These are phyloP conservation scores for Tranzscheliella williamsii DNA, from an alignment of 1,284 basidiomycete genomes.

Conservation along the genomic window DNA sequence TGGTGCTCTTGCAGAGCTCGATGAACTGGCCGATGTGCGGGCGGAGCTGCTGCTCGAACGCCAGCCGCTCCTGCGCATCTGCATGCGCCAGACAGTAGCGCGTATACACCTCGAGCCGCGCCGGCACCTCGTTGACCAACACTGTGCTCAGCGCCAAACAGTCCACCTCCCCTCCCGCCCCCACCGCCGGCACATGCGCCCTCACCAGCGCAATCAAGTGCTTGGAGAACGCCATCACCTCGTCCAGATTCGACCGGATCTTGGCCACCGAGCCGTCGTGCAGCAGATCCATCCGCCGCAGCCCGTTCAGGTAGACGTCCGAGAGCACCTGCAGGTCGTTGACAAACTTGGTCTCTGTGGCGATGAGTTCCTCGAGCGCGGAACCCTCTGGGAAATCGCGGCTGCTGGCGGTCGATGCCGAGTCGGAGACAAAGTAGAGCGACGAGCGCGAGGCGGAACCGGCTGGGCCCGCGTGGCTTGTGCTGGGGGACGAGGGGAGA, in stretches of 20 bases:
- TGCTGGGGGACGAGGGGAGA: too few relatives aligned
- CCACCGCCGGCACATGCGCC: background rate
- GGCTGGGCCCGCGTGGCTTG: too few relatives aligned
- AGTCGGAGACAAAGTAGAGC: background rate
- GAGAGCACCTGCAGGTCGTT: slow-evolving; percentile 11
- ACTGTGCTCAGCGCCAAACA: slow-evolving; percentile 6
- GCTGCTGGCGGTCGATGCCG: slow-evolving; percentile 6
- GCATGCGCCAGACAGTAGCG: slow-evolving; percentile 7
- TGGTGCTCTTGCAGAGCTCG: slow-evolving; percentile 9
- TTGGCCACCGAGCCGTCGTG: slow-evolving; percentile 4
- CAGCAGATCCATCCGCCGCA: slow-evolving; percentile 9
- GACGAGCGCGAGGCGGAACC: too few relatives aligned
- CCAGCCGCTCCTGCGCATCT: slow-evolving; percentile 9
- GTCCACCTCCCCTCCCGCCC: slow-evolving; percentile 3
- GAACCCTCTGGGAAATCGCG: slow-evolving; percentile 8
- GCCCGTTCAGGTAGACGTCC: slow-evolving; percentile 12
- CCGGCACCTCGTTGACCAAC: slow-evolving; percentile 7
- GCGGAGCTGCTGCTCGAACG: slow-evolving; percentile 4
- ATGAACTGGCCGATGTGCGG: slow-evolving; percentile 9
- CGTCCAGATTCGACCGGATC: slow-evolving; percentile 13
- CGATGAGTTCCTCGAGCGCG: slow-evolving; percentile 11
- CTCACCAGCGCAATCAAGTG: slow-evolving; percentile 7
- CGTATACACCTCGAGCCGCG: slow-evolving; percentile 12
- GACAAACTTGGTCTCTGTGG: slow-evolving; percentile 17
- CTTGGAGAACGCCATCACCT: slow-evolving; percentile 11